A percentile compares a stretch with the other conserved stretches of the same genome.
Conservation (phyloP, 352 stramenopile genomes). For the Phytopythium ostracodes region DNA sequence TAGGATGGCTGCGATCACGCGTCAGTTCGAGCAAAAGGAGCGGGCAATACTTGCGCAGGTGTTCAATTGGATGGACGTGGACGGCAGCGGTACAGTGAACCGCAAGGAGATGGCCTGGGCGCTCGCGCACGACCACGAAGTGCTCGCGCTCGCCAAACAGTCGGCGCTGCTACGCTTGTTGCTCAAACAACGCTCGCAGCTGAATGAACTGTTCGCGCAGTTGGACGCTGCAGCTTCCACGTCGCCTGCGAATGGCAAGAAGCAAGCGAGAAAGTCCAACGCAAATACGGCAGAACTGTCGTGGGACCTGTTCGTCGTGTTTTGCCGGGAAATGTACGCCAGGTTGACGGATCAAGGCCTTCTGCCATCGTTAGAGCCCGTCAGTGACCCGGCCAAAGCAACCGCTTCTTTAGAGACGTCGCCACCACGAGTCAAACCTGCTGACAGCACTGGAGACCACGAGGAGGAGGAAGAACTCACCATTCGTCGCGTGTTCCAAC, state of each 20-base stretch:
- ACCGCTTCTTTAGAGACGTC: neutral
- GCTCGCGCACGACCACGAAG: slow-evolving; percentile 50
- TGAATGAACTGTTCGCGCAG: slow-evolving; percentile 27
- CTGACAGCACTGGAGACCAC: slow-evolving; percentile 2
- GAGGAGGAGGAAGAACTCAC: slow-evolving; percentile 36
- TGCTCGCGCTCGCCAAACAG: slow-evolving; percentile 37
- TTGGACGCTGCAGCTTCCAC: slow-evolving; percentile 1
- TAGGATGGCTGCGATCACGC: neutral
- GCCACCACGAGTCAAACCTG: neutral
- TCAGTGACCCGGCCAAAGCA: neutral
- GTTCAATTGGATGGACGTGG: slow-evolving; percentile 62
- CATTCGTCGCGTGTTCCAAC: slow-evolving; percentile 48
- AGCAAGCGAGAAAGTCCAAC: neutral
- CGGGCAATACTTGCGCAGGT: slow-evolving; percentile 31
- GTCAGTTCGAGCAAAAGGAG: slow-evolving; percentile 36
- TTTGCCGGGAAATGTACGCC: slow-evolving; percentile 45
- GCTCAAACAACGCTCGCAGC: slow-evolving; percentile 41
- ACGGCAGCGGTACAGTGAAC: slow-evolving; percentile 59
- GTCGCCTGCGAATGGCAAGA: too few species aligned
- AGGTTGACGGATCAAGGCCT: slow-evolving; percentile 37
- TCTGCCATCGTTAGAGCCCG: neutral
- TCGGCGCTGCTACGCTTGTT: slow-evolving; percentile 47
- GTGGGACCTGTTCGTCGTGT: slow-evolving; percentile 46
- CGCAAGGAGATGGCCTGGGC: slow-evolving; percentile 65
- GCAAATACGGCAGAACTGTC: slow-evolving; percentile 25